Base-by-base conservation (phyloP, 345 rosid genomes). In the Hibiscus trionum region DNA sequence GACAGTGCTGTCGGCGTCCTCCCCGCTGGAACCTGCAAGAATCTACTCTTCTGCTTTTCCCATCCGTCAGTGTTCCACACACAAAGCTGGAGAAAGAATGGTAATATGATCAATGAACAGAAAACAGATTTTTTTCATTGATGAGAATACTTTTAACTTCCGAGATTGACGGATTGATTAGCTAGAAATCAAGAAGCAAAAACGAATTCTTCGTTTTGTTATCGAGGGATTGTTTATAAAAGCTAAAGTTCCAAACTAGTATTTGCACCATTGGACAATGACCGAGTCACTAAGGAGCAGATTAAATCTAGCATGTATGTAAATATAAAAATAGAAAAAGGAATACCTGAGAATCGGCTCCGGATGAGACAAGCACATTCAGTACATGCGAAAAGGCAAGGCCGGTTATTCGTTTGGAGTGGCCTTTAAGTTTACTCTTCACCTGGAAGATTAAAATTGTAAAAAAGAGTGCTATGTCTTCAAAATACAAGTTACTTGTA, bases 1-100 rank as follows among this genome's bases (percentile, higher is more conserved):
- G 97, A 88, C 71, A 82, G 90, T 44, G 79, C 80, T 49, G 81
- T 42, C 11, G 89, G 66, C 15, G 89, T 75, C 83, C 97, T 82
- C 60, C 96, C 96, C 27, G 86, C 71, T 69, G 89, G 88, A 62
- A 82, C 79, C 78, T 83, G 97, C 83, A 91, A 83, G 73, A 81
- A 80, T 79, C 87, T 88, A 76, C 81, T 72, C 83, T 85, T 91
- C 80, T 90, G 97, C 81, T 84, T 91, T 84, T 90, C 96, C 97
- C 97, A 91, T 77, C 92, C 97, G 77, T 88, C 93, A 12, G 91
- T 87, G 82, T 76, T 86, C 97, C 97, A 91, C 9, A 91, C 93
- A 72, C 91, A 90, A 63, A 91, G 84, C 97, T 91, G 86, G 44
- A 56, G 37, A 73, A 61, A 71, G 52, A 55, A 75, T 15, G 70